Percentiles rank a stretch among this genome's conserved stretches.
These are phyloP conservation scores for Acrodontium crateriforme DNA, from an alignment of 2,329 filamentous ascomycete species.

Conservation along the genomic window DNA sequence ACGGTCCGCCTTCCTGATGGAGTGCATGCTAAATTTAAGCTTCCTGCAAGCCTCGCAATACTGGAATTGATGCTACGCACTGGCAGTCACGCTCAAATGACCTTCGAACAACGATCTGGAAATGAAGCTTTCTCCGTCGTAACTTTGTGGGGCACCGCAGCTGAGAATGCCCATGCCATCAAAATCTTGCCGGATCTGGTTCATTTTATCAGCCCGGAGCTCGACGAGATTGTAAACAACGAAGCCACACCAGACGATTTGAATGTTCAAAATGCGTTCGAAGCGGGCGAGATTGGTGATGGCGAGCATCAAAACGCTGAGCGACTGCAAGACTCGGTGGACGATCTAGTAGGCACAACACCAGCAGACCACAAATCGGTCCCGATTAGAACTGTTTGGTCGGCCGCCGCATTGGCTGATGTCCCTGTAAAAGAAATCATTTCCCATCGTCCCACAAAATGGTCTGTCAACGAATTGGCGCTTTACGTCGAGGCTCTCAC, in stretches of 20 bases:
- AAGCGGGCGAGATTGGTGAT: too few species aligned
- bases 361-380: too few species aligned
- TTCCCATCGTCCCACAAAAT: background rate
- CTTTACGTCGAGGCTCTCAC: conserved; percentile 2
- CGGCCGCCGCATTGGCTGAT: background rate
- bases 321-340: too few species aligned
- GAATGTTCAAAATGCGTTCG: background rate
- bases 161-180: conserved; percentile 9
- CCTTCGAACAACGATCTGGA: background rate
- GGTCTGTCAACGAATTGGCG: conserved; percentile 1
- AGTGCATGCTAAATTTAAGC: conserved; percentile 8
- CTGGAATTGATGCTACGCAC: conserved; percentile 20
- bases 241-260: background rate
- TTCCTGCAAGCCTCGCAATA: conserved; percentile 8
- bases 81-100: conserved; percentile 14
- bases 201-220: conserved; percentile 1
- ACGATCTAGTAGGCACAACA: background rate
- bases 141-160: conserved; percentile 9
- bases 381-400: background rate
- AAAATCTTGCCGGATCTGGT: conserved; percentile 8
- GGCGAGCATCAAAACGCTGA: too few species aligned
- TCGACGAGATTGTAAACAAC: background rate
- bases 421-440: background rate
- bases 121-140: conserved; percentile 8
- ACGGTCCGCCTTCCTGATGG: conserved; percentile 10